These are phyloP conservation scores for Chlorella sorokiniana DNA, from an alignment of 139 green algal genomes.

Conservation along the genomic window DNA sequence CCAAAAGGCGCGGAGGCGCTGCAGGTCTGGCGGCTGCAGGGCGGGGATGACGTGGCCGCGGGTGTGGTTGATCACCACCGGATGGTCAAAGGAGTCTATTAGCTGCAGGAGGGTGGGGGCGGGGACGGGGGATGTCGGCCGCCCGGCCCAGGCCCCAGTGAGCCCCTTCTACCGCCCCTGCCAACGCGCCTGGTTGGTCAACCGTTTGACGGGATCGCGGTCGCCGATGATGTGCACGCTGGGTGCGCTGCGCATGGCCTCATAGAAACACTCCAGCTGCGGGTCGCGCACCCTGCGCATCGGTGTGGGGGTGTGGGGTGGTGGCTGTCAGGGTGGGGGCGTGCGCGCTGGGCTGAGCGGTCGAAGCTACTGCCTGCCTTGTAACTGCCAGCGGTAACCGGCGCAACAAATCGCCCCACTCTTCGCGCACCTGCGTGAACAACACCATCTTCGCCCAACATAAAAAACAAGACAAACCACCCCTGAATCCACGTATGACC, in stretches of 20 bases:
- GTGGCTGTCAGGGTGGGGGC: not conserved
- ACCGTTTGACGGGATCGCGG: conserved; percentile 13
- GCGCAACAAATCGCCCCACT: too few species aligned
- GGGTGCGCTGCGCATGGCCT: conserved; percentile 34
- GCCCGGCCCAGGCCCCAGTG: too few species aligned
- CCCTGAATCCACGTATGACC: too few species aligned
- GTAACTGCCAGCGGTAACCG: too few species aligned
- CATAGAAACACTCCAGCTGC: conserved; percentile 45
- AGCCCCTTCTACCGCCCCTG: too few species aligned
- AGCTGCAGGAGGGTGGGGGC: conserved; percentile 26
- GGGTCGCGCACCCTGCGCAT: conserved; percentile 37
- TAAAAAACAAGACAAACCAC: too few species aligned
- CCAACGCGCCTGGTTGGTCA: conserved; percentile 18
- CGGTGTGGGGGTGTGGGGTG: not conserved
- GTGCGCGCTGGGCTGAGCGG: not conserved
- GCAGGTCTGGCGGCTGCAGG: conserved; percentile 48
- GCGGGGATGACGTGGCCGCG: conserved; percentile 61
- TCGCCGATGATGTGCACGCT: conserved; percentile 67
- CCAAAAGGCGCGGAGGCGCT: conserved; percentile 50
- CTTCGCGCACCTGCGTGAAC: too few species aligned
- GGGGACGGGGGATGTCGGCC: not conserved
- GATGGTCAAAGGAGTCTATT: conserved; percentile 36
- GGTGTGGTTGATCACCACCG: conserved; percentile 8
- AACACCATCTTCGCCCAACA: too few species aligned
- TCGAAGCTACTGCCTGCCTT: not conserved